Percentiles rank a stretch among this genome's conserved stretches.
These are phyloP conservation scores for Epicoccum nigrum DNA, from an alignment of 2,329 filamentous ascomycete genomes.

Conservation along the genomic window DNA sequence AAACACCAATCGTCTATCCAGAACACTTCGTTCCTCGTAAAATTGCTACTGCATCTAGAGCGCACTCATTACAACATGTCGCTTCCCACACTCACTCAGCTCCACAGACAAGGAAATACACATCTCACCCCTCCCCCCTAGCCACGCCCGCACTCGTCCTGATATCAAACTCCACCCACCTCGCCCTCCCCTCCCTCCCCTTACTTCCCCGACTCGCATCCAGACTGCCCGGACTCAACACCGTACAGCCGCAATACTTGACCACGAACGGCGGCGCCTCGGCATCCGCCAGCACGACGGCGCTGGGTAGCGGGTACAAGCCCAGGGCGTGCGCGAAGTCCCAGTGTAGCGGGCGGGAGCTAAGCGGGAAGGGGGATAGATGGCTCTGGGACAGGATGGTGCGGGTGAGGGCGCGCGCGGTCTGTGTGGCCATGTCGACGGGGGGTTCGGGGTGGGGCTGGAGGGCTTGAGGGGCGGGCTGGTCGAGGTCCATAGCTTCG, in stretches of 20 bases:
- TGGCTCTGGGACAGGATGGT: conserved; percentile 90
- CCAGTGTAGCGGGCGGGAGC: conserved; percentile 84
- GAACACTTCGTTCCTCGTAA: too few relatives aligned
- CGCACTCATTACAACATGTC: too few relatives aligned
- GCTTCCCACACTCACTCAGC: too few relatives aligned
- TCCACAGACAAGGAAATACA: too few relatives aligned
- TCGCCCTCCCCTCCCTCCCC: conserved; percentile 67
- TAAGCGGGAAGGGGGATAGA: conserved; percentile 83
- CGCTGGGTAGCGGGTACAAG: conserved; percentile 86
- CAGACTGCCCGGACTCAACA: conserved; percentile 87
- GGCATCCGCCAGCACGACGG: conserved; percentile 80
- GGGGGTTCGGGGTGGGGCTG: conserved; percentile 23
- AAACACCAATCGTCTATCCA: too few relatives aligned
- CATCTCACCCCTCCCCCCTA: conserved; percentile 30
- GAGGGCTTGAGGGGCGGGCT: conserved; percentile 19
- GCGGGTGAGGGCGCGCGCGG: conserved; percentile 81
- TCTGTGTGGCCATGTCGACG: conserved; percentile 46
- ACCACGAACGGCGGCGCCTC: conserved; percentile 83
- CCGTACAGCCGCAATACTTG: conserved; percentile 93
- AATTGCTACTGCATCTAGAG: too few relatives aligned
- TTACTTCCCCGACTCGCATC: conserved; percentile 65
- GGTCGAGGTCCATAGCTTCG: conserved; percentile 56
- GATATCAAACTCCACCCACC: conserved; percentile 83
- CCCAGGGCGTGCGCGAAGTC: conserved; percentile 78
- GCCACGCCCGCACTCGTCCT: conserved; percentile 34